Evolutionary conservation across 202 grass and related monocot genomes (phyloP).

Genomic region (Alloteropsis angusta): DNA sequence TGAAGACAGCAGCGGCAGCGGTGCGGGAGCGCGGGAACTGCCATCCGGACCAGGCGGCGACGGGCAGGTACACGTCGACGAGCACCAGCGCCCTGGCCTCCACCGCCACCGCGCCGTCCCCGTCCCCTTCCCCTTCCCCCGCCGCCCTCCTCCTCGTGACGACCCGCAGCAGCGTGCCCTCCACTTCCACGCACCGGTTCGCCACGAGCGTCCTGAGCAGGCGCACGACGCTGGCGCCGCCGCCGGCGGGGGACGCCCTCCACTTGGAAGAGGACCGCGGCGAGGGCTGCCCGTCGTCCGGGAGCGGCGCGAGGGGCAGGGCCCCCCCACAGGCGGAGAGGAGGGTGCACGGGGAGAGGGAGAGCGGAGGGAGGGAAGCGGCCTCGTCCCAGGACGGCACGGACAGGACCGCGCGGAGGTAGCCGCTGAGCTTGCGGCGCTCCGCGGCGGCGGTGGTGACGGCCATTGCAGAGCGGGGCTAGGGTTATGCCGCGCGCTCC

Average conservation of each 20-base stretch:
- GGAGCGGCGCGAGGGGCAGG: slow-evolving; percentile 22
- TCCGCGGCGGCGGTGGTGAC: background rate
- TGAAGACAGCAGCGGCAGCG: slow-evolving; percentile 51
- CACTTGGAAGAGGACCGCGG: slow-evolving; percentile 23
- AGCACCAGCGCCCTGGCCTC: slow-evolving; percentile 54
- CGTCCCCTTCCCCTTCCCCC: slow-evolving; percentile 6
- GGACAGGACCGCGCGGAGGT: slow-evolving; percentile 53
- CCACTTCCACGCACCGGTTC: slow-evolving; percentile 34
- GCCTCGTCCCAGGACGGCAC: background rate
- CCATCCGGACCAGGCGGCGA: slow-evolving; percentile 58
- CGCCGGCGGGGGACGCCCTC: background rate
- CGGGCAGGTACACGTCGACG: slow-evolving; percentile 62
- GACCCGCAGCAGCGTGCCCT: slow-evolving; percentile 48
- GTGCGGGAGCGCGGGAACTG: slow-evolving; percentile 55
- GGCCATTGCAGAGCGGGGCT: background rate
- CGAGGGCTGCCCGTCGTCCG: background rate
- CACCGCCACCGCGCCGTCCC: background rate
- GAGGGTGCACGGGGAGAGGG: slow-evolving; percentile 37
- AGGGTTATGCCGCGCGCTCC: background rate
- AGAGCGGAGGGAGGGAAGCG: background rate
- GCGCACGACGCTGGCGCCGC: slow-evolving; percentile 48
- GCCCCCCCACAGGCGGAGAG: slow-evolving; percentile 28
- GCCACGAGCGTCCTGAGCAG: slow-evolving; percentile 41
- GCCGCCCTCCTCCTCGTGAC: background rate
- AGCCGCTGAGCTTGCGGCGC: slow-evolving; percentile 51